Evolutionary conservation across 1,284 basidiomycete genomes (phyloP).

Genomic region (Ustilago tritici): DNA sequence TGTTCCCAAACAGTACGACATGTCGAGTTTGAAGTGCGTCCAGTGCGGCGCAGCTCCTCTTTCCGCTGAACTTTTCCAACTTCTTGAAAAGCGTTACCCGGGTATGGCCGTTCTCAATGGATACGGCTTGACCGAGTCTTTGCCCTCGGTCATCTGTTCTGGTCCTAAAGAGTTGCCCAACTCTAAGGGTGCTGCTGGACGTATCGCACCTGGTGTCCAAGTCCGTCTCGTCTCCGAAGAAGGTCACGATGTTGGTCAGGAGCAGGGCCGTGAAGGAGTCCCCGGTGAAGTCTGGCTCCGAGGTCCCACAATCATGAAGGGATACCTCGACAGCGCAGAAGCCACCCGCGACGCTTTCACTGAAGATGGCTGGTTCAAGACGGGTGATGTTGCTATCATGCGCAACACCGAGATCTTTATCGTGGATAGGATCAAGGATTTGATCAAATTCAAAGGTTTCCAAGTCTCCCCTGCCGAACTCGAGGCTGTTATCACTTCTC

Average conservation of each 20-base stretch:
- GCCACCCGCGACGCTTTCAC: conserved; percentile 49
- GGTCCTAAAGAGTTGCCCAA: conserved; percentile 48
- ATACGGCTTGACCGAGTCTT: conserved; percentile 86
- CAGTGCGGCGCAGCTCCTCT: conserved; percentile 87
- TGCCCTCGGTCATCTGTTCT: conserved; percentile 73
- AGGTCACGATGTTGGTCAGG: conserved; percentile 67
- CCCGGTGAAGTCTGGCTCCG: conserved; percentile 55
- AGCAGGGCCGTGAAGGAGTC: conserved; percentile 72
- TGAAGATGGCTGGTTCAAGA: conserved; percentile 56
- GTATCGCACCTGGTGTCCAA: conserved; percentile 83
- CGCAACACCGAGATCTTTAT: conserved; percentile 59
- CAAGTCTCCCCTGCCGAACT: conserved; percentile 61
- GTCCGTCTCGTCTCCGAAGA: conserved; percentile 78
- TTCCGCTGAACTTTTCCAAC: conserved; percentile 75
- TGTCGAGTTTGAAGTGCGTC: conserved; percentile 76
- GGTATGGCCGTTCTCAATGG: conserved; percentile 69
- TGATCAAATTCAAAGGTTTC: conserved; percentile 62
- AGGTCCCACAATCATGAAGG: conserved; percentile 54
- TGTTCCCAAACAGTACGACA: conserved; percentile 78
- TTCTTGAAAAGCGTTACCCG: conserved; percentile 74
- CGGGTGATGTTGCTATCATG: conserved; percentile 60
- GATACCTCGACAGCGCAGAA: conserved; percentile 54
- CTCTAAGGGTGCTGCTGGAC: conserved; percentile 72
- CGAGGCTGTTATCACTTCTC: conserved; percentile 49
- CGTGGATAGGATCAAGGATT: conserved; percentile 60